Base-by-base conservation (phyloP, 2,329 filamentous ascomycete species). In the Diaporthe vaccinii region DNA sequence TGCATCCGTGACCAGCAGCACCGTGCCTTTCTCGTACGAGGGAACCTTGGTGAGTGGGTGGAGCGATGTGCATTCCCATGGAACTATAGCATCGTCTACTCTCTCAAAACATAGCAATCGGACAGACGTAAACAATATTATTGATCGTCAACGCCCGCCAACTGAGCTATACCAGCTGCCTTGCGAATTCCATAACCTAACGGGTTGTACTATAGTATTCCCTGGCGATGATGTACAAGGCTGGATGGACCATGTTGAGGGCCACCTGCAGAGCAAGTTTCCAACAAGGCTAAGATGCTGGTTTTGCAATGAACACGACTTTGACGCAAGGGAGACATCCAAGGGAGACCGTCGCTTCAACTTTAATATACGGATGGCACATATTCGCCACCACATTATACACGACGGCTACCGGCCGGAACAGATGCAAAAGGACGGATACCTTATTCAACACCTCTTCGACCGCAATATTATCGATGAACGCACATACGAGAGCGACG, bases 361-460 rank as follows among this genome's bases (percentile, higher is more conserved):
- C 44, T 88, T 87, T 72, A 44, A 74, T 0, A 25, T 77, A 0
- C 85, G 89, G 2, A 88, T 91, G 87, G 41, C 79, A 2, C 90
- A 92, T 77, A 88, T 91, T 69, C 84, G 81, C 0, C 73, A 74
- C 0, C 90, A 91, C 75, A 83, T 89, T 57, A 71, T 79, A 15
- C 53, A 80, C 4, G 82, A 81, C 0, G 73, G 78, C 7, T 78
- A 73, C 9, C 77, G 69, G 0, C 73, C 61, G 0, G 39, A 76
- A 0, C 25, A 83, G 5, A 81, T 82, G 68, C 81, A 84, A 2
- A 84, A 82, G 3, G 88, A 89, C 72, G 86, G 84, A 59, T 77
- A 75, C 41, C 78, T 89, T 31, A 76, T 88, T 22, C 75, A 84
- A 12, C 84, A 89, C 77, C 55, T 88, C 68, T 41, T 77, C 25